phyloP scores from a whole-genome alignment of 768 basidiomycete genomes.

The Leccinum truebloodii region DNA sequence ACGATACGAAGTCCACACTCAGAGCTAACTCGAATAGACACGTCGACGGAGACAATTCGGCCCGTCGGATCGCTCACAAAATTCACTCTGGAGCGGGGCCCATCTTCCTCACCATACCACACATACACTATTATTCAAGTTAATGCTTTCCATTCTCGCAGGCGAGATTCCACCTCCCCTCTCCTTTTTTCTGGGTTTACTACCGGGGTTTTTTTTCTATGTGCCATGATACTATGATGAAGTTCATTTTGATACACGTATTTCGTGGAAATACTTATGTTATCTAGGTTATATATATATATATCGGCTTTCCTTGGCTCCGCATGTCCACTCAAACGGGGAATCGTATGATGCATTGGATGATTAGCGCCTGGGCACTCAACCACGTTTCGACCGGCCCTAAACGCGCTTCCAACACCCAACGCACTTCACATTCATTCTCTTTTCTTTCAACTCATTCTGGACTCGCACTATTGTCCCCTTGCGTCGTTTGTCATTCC shows the following conservation, averaged over 20 bases:
- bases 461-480: constrained; percentile 41
- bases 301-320: constrained; percentile 3
- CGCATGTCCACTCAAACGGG: neutral
- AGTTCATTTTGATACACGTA: constrained; percentile 26
- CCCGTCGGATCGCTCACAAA: neutral
- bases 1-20: constrained; percentile 19
- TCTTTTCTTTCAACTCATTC: constrained; percentile 27
- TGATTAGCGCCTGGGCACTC: neutral
- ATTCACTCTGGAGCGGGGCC: neutral
- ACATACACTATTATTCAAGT: constrained; percentile 4
- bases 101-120: neutral
- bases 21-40: neutral
- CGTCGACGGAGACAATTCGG: neutral
- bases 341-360: neutral
- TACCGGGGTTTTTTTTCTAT: neutral
- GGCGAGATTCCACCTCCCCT: constrained; percentile 1
- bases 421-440: neutral
- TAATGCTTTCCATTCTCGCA: constrained; percentile 7
- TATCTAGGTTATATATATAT: constrained; percentile 1
- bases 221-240: neutral
- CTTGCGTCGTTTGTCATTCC: constrained; percentile 22
- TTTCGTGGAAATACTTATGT: constrained; percentile 15
- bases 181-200: neutral
- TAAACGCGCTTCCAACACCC: constrained; percentile 5
- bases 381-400: constrained; percentile 18